These are phyloP conservation scores for Erythrophleum fordii DNA, from an alignment of 306 rosid species.

Conservation along the genomic window DNA sequence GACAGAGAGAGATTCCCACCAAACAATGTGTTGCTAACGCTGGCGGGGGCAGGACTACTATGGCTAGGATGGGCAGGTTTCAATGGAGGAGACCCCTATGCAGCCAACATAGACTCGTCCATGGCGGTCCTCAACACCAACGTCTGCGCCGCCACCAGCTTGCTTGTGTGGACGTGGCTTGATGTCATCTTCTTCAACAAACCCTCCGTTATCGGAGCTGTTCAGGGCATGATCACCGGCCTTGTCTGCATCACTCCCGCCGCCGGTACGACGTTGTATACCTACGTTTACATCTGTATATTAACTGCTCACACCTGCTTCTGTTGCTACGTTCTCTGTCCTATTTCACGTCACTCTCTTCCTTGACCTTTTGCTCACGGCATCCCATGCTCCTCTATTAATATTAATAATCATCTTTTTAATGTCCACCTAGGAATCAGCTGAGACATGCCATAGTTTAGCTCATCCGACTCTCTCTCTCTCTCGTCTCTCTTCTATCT, in stretches of 20 bases:
- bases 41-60: slow-evolving; percentile 71
- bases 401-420: too few species aligned
- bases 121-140: slow-evolving; percentile 79
- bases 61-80: slow-evolving; percentile 89
- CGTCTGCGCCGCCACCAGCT: slow-evolving; percentile 79
- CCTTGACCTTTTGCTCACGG: not conserved
- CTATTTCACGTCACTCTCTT: not conserved
- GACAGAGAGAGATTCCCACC: slow-evolving; percentile 82
- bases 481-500: too few species aligned
- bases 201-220: slow-evolving; percentile 85
- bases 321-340: not conserved
- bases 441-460: too few species aligned
- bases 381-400: not conserved
- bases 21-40: slow-evolving; percentile 64
- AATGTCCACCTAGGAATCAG: too few species aligned
- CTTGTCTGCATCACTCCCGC: slow-evolving; percentile 82
- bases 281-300: too few species aligned
- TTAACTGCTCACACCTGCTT: not conserved
- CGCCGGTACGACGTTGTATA: slow-evolving; percentile 49
- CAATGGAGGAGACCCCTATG: slow-evolving; percentile 81
- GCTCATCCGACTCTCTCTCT: too few species aligned
- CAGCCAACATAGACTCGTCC: slow-evolving; percentile 70
- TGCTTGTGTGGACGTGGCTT: slow-evolving; percentile 68
- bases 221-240: slow-evolving; percentile 84
- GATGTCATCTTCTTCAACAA: slow-evolving; percentile 73